Base-by-base conservation (phyloP, 1,284 basidiomycete species). In the Mycosarcoma maydis region DNA sequence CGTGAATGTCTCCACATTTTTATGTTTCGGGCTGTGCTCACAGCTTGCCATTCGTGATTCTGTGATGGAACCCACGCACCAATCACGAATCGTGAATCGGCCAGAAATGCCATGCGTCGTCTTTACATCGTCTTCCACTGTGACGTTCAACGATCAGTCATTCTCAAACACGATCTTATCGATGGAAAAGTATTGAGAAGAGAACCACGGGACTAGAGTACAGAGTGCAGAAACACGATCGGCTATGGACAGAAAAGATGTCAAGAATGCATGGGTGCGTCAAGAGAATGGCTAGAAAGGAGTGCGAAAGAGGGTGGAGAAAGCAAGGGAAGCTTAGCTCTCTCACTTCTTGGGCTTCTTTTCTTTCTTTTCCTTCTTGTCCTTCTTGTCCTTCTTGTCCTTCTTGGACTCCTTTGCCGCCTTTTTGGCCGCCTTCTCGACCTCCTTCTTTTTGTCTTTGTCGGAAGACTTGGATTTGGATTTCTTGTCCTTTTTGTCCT, bases 401-500 rank as follows among this genome's bases (percentile, higher is more conserved):
- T 78, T 72, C 64, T 68, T 71, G 37, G 53, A 44, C 33, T 70
- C 55, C 53, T 75, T 75, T 5, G 73, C 54, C 3, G 68, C 76
- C 60, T 78, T 76, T 62, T 80, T 80, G 34, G 76, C 74, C 6
- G 75, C 78, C 68, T 76, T 76, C 17, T 69, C 66, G 5, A 72
- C 69, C 14, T 75, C 64, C 61, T 72, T 61, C 53, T 58, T 46
- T 58, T 71, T 60, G 29, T 72, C 57, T 67, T 71, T 69, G 54
- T 62, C 59, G 20, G 44, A 37, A 32, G 64, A 66, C 48, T 74
- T 72, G 43, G 46, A 57, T 46, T 74, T 77, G 59, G 83, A 85
- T 83, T 91, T 90, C 83, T 88, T 87, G 51, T 84, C 86, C 84
- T 91, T 90, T 84, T 89, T 87, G 81, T 86, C 83, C 62, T 82